These are phyloP conservation scores for Lyophyllum shimeji DNA, from an alignment of 768 basidiomycete species.

Conservation along the genomic window DNA sequence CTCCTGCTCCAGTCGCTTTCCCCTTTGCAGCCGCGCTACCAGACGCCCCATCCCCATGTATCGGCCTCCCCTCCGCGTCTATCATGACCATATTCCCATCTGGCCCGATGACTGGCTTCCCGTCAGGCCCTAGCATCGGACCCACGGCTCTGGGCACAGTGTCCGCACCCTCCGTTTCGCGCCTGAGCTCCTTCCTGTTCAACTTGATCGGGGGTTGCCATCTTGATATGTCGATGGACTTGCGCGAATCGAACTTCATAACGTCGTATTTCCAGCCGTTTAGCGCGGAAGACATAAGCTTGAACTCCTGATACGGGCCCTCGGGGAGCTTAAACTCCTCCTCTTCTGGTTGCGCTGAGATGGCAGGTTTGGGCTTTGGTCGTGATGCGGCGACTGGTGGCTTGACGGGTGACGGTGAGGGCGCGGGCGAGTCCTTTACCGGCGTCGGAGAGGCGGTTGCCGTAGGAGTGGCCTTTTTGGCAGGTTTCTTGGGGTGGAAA, in stretches of 20 bases:
- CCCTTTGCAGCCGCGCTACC: constrained; percentile 38
- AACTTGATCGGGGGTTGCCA: constrained; percentile 82
- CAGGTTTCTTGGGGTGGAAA: constrained; percentile 69
- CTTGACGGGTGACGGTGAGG: constrained; percentile 33
- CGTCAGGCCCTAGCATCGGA: constrained; percentile 81
- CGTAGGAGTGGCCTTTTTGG: constrained; percentile 19
- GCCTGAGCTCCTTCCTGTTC: constrained; percentile 80
- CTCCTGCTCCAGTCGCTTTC: constrained; percentile 38
- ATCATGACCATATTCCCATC: constrained; percentile 83
- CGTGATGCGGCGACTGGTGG: constrained; percentile 38
- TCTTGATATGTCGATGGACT: constrained; percentile 62
- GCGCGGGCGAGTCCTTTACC: constrained; percentile 22
- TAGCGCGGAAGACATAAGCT: constrained; percentile 74
- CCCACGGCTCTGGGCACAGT: constrained; percentile 52
- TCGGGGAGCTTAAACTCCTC: constrained; percentile 59
- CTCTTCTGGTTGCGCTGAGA: constrained; percentile 42
- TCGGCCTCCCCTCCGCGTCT: constrained; percentile 74
- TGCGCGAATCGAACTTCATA: constrained; percentile 85
- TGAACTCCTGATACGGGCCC: constrained; percentile 72
- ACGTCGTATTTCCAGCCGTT: constrained; percentile 92
- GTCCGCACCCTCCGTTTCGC: constrained; percentile 38
- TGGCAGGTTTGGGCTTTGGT: constrained; percentile 29
- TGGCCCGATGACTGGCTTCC: constrained; percentile 76
- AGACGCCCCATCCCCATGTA: constrained; percentile 39
- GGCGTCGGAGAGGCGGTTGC: too few species aligned